Base-by-base conservation (phyloP, 1,284 basidiomycete species). In the Peniophora sp. region DNA sequence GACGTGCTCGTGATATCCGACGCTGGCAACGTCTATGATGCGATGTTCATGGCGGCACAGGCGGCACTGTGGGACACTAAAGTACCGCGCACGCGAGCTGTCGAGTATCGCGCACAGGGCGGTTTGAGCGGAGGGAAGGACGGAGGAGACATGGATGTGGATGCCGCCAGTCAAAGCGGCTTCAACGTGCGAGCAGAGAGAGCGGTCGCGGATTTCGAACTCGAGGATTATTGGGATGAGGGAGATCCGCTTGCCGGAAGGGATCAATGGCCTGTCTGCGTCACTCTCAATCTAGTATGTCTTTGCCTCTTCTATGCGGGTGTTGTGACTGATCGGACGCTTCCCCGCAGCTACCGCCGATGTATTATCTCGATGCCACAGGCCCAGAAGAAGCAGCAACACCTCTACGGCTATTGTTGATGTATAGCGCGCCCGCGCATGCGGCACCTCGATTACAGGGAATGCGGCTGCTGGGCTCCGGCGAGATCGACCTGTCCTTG, bases 221-320 rank as follows among this genome's bases (percentile, higher is more conserved):
- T 92, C 18, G 74, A 79, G 14, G 88, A 92, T 65, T 88, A 83
- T 55, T 89, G 87, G 87, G 88, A 89, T 56, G 88, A 90, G 58
- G 89, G 89, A 0, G 83, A 83, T 51, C 65, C 70, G 3, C 62
- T 92, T 41, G 72, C 68, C 46, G 79, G 77, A 2, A 67, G 78
- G 49, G 78, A 83, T 3, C 55, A 60, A 11, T 87, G 89, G 81
- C 89, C 89, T 2, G 71, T 92, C 11, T 81, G 79, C 55, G 68
- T 91, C 24, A 89, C 88, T 0, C 61, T 91, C 51, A 90, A 91
- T 56, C 55, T 90, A 24, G 88, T 90, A 54, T 17, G 76, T 43
- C 45, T 22, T 35, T 24, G 18, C 24, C 41, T n/a, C 50, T 23
- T 32, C 42, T n/a, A n/a, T n/a, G n/a, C n/a, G n/a, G n/a, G 24